Base-by-base conservation (phyloP, 257 asterid genomes). In the Nemophila menziesii region DNA sequence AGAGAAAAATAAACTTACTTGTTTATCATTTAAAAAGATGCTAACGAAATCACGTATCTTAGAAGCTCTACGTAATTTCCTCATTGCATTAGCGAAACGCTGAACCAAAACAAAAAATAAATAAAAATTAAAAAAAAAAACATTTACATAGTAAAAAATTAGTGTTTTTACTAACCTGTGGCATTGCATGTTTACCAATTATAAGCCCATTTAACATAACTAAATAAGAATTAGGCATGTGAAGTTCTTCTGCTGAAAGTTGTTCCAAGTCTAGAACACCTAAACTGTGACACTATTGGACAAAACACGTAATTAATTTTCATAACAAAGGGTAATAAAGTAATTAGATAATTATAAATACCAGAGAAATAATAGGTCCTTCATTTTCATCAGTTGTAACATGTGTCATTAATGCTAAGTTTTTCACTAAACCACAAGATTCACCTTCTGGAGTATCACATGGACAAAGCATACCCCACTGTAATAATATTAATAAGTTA, bases 391-490 rank as follows among this genome's bases (percentile, higher is more conserved):
- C 98, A 50, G 96, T 89, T 15, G 98, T 89, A 42, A 89, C 98
- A 62, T 89, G 98, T 33, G 98, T 78, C 98, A 89, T 84, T 70
- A 89, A 52, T 24, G 98, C 98, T 67, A 89, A 74, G 63, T 89
- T 89, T 60, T 89, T 89, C 66, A 89, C 96, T 82, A 89, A 57
- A 62, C 98, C 98, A 65, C 98, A 89, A 43, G 93, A 54, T 81
- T 89, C 98, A 61, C 98, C 98, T 71, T 84, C 98, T 26, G 98
- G 98, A 33, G 98, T 89, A 66, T 89, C 98, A 67, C 98, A 84
- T 22, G 98, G 98, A 48, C 98, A 89, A 64, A 89, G 69, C 96
- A 89, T 89, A 48, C 98, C 98, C 93, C 95, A 89, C 98, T 87
- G 80, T 22, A 54, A 39, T 62, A 46, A 43, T 62, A 64, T 44